These are phyloP conservation scores for Torrubiella hemipterigena DNA, from an alignment of 2,329 filamentous ascomycete species.

Conservation along the genomic window DNA sequence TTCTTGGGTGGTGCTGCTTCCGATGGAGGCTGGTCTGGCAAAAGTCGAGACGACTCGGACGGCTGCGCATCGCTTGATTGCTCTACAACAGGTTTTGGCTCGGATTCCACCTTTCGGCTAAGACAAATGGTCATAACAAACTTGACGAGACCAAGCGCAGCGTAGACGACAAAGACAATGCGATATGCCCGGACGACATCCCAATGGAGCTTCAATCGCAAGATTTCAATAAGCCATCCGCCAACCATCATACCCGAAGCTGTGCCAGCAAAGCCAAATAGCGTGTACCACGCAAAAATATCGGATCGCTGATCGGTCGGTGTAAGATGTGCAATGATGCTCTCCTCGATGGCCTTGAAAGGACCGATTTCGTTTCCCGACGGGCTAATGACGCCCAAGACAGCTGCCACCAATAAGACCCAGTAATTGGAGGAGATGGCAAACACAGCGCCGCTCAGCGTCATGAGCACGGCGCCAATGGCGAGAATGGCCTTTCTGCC, in stretches of 20 bases:
- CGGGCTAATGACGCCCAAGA: slow-evolving; percentile 51
- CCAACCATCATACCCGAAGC: slow-evolving; percentile 46
- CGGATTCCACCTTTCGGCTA: slow-evolving; percentile 31
- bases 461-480: slow-evolving; percentile 43
- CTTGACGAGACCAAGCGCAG: slow-evolving; percentile 44
- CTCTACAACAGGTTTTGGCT: slow-evolving; percentile 6
- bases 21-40: not conserved
- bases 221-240: slow-evolving; percentile 45
- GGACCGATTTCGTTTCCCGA: slow-evolving; percentile 54
- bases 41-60: slow-evolving; percentile 16
- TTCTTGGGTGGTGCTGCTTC: slow-evolving; percentile 2
- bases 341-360: slow-evolving; percentile 51
- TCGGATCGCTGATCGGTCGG: slow-evolving; percentile 32
- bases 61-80: slow-evolving; percentile 8
- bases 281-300: slow-evolving; percentile 50
- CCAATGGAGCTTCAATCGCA: slow-evolving; percentile 32
- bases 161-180: slow-evolving; percentile 45
- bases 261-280: slow-evolving; percentile 45
- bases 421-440: slow-evolving; percentile 41
- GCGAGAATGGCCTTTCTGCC: slow-evolving; percentile 42
- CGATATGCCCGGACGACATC: slow-evolving; percentile 35
- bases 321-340: slow-evolving; percentile 44
- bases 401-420: slow-evolving; percentile 42
- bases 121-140: slow-evolving; percentile 37
- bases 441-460: slow-evolving; percentile 42